Evolutionary conservation across 768 basidiomycete genomes (phyloP).

Genomic region (Russula brevipes): DNA sequence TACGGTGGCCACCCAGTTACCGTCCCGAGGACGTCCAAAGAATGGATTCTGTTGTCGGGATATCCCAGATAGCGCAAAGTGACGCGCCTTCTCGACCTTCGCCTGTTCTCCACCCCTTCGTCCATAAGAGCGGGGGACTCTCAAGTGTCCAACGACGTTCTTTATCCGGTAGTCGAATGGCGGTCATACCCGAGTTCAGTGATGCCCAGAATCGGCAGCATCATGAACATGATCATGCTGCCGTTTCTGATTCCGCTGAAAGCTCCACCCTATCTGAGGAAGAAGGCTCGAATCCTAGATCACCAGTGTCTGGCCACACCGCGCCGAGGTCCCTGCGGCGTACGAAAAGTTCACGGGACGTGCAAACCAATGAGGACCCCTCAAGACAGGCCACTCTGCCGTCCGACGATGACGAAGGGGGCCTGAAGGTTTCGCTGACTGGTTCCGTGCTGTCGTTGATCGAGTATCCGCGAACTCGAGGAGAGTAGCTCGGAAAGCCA

Average conservation of each 20-base stretch:
- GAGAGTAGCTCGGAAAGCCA: conserved; percentile 37
- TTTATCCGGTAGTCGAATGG: conserved; percentile 14
- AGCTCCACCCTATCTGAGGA: conserved; percentile 17
- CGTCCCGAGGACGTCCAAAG: conserved; percentile 1
- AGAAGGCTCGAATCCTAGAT: conserved; percentile 4
- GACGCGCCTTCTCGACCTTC: conserved; percentile 8
- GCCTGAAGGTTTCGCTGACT: conserved; percentile 44
- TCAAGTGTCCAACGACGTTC: conserved; percentile 7
- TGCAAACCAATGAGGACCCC: background rate
- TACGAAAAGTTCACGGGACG: conserved; percentile 2
- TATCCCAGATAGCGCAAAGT: background rate
- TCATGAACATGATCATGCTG: background rate
- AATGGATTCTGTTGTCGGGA: background rate
- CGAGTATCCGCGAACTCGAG: conserved; percentile 52
- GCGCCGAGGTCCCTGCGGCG: conserved; percentile 6
- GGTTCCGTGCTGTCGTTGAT: conserved; percentile 46
- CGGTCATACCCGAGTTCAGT: conserved; percentile 18
- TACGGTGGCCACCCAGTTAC: background rate
- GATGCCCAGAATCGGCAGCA: background rate
- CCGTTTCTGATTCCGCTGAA: conserved; percentile 1
- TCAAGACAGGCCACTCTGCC: background rate
- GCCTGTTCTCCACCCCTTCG: background rate
- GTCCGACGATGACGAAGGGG: conserved; percentile 29
- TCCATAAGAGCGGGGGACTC: background rate
- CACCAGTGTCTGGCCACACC: conserved; percentile 6